phyloP scores from a whole-genome alignment of 345 rosid genomes.

The Syzygium aqueum region DNA sequence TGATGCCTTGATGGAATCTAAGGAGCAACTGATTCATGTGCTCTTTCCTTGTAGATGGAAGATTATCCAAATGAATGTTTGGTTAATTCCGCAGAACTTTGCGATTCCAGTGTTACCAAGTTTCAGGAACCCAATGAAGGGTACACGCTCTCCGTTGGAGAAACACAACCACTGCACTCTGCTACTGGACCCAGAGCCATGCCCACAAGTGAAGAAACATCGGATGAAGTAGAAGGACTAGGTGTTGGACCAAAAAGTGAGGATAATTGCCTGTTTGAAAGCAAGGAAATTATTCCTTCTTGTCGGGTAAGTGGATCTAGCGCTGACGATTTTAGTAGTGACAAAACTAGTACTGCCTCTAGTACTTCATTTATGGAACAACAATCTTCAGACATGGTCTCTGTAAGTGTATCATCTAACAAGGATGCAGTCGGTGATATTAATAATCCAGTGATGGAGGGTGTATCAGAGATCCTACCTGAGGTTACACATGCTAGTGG shows the following conservation, averaged over 20 bases:
- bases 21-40: neutral
- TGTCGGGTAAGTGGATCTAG: constrained; percentile 30
- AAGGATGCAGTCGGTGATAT: constrained; percentile 34
- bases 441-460: constrained; percentile 27
- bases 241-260: constrained; percentile 12
- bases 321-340: constrained; percentile 25
- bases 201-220: constrained; percentile 20
- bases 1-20: neutral
- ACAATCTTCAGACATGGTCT: constrained; percentile 36
- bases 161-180: constrained; percentile 12
- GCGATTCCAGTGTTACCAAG: constrained; percentile 11
- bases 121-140: constrained; percentile 14
- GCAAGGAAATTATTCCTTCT: constrained; percentile 28
- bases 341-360: constrained; percentile 27
- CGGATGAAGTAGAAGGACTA: constrained; percentile 10
- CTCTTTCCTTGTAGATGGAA: constrained; percentile 29
- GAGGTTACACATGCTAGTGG: constrained; percentile 16
- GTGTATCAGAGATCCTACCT: constrained; percentile 19
- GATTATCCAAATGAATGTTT: constrained; percentile 17
- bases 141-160: constrained; percentile 9
- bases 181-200: constrained; percentile 21
- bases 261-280: constrained; percentile 23
- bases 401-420: constrained; percentile 34
- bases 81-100: constrained; percentile 17
- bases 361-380: constrained; percentile 32